Conservation (phyloP, 1,139 yeast species). For the Zygotorulaspora mrakii region DNA sequence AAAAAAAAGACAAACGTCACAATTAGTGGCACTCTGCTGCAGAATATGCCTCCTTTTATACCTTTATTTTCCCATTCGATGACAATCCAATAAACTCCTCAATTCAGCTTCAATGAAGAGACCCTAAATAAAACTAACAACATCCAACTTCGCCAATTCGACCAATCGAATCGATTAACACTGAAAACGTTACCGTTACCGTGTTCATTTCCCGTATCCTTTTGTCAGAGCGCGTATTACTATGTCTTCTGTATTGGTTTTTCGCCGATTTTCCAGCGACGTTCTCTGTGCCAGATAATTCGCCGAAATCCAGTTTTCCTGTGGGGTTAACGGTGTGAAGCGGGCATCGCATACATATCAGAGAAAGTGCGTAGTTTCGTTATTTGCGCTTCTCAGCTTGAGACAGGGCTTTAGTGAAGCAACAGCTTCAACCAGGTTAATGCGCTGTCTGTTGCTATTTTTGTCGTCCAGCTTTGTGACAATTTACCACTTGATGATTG, state of each 20-base stretch:
- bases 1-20: not conserved
- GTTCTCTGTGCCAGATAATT: conserved; percentile 1
- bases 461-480: too few species aligned
- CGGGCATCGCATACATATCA: conserved; percentile 1
- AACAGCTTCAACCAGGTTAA: too few species aligned
- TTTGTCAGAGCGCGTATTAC: not conserved
- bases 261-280: conserved; percentile 2
- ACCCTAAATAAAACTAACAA: too few species aligned
- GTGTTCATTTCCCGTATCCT: not conserved
- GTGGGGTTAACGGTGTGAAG: not conserved
- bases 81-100: too few species aligned
- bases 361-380: conserved; percentile 2
- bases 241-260: too few species aligned
- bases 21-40: not conserved
- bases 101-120: too few species aligned
- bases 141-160: too few species aligned
- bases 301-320: too few species aligned
- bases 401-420: too few species aligned
- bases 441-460: too few species aligned
- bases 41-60: not conserved
- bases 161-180: too few species aligned
- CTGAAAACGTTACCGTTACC: not conserved
- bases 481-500: too few species aligned
- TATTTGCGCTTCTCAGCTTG: not conserved
- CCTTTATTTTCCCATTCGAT: conserved; percentile 1